phyloP scores from a whole-genome alignment of 2,329 filamentous ascomycete genomes.

The Ceratocystis destructans region DNA sequence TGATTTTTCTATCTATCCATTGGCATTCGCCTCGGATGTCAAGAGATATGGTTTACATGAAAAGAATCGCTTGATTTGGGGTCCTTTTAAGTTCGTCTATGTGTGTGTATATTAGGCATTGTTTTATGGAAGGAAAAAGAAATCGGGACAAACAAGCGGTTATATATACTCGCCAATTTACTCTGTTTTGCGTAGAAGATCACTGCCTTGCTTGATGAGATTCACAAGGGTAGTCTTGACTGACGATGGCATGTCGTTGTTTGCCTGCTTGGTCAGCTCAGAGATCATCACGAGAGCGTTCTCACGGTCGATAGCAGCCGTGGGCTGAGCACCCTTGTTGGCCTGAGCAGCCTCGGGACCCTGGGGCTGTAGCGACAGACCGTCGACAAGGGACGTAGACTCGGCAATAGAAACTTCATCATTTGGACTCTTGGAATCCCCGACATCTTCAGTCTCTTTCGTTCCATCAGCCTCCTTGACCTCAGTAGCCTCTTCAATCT shows the following conservation, averaged over 20 bases:
- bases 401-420: conserved; percentile 21
- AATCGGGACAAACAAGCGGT: background rate
- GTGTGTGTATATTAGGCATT: background rate
- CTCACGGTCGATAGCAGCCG: conserved; percentile 35
- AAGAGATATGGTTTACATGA: conserved; percentile 8
- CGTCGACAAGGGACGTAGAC: conserved; percentile 24
- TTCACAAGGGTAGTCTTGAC: conserved; percentile 33
- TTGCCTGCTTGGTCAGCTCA: conserved; percentile 37
- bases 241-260: conserved; percentile 29
- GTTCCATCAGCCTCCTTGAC: conserved; percentile 15
- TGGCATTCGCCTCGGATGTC: conserved; percentile 1
- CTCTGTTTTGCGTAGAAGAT: conserved; percentile 28
- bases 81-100: background rate
- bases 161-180: background rate
- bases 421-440: background rate
- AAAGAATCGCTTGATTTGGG: background rate
- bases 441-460: background rate
- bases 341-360: conserved; percentile 13
- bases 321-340: background rate
- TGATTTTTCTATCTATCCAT: conserved; percentile 17
- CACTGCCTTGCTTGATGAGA: conserved; percentile 38
- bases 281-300: conserved; percentile 47
- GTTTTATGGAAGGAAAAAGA: background rate
- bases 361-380: conserved; percentile 22
- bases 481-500: background rate